phyloP scores from a whole-genome alignment of 805 yeast species.

The Saccharomycopsis microspora region DNA sequence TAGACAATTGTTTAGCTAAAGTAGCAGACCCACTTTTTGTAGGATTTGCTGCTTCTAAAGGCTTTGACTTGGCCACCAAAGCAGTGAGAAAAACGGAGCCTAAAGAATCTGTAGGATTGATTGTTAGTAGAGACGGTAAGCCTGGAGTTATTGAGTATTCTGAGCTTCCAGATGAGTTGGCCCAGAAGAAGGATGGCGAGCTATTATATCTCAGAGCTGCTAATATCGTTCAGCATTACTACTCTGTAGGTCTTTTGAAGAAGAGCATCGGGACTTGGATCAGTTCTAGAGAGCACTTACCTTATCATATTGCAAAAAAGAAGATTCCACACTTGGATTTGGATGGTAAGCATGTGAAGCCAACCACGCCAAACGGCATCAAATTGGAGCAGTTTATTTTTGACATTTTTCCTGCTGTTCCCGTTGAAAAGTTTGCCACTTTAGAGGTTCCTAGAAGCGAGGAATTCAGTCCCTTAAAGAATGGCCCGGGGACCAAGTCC shows the following conservation, averaged over 20 bases:
- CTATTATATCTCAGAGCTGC: constrained; percentile 80
- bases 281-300: constrained; percentile 50
- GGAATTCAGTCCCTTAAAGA: constrained; percentile 92
- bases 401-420: constrained; percentile 82
- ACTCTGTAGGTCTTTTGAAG: constrained; percentile 64
- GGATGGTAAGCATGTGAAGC: constrained; percentile 37
- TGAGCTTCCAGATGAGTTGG: constrained; percentile 70
- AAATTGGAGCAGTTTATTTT: constrained; percentile 95
- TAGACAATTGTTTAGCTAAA: constrained; percentile 83
- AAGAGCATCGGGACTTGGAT: constrained; percentile 60
- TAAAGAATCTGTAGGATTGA: constrained; percentile 81
- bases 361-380: constrained; percentile 78
- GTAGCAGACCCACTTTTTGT: constrained; percentile 83
- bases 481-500: constrained; percentile 69
- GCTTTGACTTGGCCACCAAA: constrained; percentile 76
- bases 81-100: constrained; percentile 91
- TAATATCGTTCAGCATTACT: constrained; percentile 94
- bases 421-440: constrained; percentile 68
- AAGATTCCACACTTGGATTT: constrained; percentile 58
- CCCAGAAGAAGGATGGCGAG: constrained; percentile 53
- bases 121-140: constrained; percentile 43
- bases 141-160: constrained; percentile 95
- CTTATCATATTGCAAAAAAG: constrained; percentile 93
- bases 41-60: constrained; percentile 67
- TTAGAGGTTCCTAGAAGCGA: constrained; percentile 77